Base-by-base conservation (phyloP, 371 early-diverging fungal genomes). In the Mucor racemosus region DNA sequence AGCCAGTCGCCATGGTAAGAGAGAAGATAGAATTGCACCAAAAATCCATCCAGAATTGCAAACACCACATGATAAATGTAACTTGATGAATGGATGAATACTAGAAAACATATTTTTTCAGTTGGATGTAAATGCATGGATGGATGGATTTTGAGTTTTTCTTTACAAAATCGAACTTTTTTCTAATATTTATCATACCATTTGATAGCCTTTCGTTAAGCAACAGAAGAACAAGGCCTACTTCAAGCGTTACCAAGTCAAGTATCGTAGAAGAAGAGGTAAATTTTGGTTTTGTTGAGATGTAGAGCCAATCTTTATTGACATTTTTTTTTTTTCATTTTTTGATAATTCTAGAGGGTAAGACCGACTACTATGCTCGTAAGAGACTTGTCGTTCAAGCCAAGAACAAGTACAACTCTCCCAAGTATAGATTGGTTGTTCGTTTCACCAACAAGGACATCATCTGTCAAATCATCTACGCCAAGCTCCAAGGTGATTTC, bases 301-400 rank as follows among this genome's bases (percentile, higher is more conserved):
- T 21, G 50, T 21, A 15, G n/a, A 10, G 19, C 6, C 7, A 65
- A 31, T 26, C 1, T 26, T 26, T 26, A 26, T 26, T 26, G 26
- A 31, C 13, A 13, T 39, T n/a, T 50, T 33, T n/a, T 14, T n/a
- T 10, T 34, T 26, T 35, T 3, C 34, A 7, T 26, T 26, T 26
- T 26, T 26, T 26, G 3, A 26, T 26, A 26, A 26, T 14, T 5
- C 0, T 73, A 95, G 99, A 99, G 95, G 99, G 99, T 62, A 99
- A 99, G 93, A 99, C 99, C 78, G 99, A 99, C 90, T 99, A 99
- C 98, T 97, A 97, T 84, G 99, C 99, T 76, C 93, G 99, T 80
- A 97, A 95, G 92, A 94, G 97, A 79, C 87, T 99, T 67, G 92
- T 99, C 34, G 90, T 92, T 82, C 99, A 99, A 90, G 99, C 98